Conservation (phyloP, 805 yeast species). For the Candida nemodendra region DNA sequence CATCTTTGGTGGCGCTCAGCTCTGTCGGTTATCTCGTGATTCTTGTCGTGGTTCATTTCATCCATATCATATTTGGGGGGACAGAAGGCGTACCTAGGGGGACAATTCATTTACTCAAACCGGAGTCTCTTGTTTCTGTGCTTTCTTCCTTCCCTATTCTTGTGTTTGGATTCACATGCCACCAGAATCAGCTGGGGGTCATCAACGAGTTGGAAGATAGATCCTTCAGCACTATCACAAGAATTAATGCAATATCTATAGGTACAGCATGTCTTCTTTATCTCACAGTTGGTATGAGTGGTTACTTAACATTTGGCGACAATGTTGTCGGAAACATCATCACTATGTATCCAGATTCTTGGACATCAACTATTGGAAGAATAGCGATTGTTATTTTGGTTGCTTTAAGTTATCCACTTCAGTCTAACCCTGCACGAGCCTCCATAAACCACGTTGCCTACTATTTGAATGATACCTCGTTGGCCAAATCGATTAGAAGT, state of each 20-base stretch:
- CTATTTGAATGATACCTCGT: conserved; percentile 37
- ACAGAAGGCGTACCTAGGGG: conserved; percentile 60
- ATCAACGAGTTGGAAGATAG: conserved; percentile 73
- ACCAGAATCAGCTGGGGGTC: conserved; percentile 89
- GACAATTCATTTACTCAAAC: conserved; percentile 45
- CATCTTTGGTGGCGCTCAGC: conserved; percentile 77
- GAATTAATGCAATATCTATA: conserved; percentile 53
- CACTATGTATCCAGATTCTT: conserved; percentile 64
- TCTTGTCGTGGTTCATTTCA: conserved; percentile 70
- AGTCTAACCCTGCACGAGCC: conserved; percentile 86
- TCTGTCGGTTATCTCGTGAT: conserved; percentile 77
- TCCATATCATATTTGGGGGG: conserved; percentile 52
- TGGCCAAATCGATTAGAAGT: conserved; percentile 24
- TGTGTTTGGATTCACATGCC: conserved; percentile 94
- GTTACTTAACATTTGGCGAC: conserved; percentile 86
- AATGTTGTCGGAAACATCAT: conserved; percentile 77
- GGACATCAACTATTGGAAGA: conserved; percentile 75
- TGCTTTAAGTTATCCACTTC: conserved; percentile 81
- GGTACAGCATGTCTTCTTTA: conserved; percentile 61
- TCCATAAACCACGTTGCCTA: conserved; percentile 72
- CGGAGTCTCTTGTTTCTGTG: conserved; percentile 44
- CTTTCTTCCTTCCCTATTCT: conserved; percentile 83
- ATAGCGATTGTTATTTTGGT: conserved; percentile 79
- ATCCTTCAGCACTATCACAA: conserved; percentile 44
- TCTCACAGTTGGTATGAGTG: conserved; percentile 71